phyloP scores from a whole-genome alignment of 2,329 filamentous ascomycete species.

The Microcyclospora pomicola region DNA sequence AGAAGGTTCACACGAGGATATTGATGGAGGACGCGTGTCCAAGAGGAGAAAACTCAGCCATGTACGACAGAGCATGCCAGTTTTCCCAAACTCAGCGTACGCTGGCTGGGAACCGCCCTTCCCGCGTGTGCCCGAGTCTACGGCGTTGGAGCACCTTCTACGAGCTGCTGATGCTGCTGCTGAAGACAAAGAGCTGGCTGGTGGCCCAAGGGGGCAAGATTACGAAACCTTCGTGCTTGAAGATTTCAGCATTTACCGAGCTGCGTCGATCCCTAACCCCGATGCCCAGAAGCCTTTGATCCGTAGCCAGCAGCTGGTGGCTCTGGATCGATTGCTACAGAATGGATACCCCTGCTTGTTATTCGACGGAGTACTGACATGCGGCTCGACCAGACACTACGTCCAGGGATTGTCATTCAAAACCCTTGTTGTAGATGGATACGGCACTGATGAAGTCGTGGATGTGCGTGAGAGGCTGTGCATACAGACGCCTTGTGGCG shows the following conservation, averaged over 20 bases:
- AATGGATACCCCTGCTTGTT: conserved; percentile 29
- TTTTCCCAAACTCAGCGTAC: conserved; percentile 3
- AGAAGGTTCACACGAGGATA: too few relatives aligned
- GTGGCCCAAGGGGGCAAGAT: not conserved
- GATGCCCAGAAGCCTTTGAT: conserved; percentile 14
- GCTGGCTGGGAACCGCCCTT: conserved; percentile 3
- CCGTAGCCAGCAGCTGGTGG: conserved; percentile 38
- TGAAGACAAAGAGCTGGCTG: not conserved
- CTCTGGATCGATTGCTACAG: conserved; percentile 39
- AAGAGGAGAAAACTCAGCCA: not conserved
- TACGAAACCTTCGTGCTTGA: conserved; percentile 4
- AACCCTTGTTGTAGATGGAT: conserved; percentile 36
- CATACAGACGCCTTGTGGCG: conserved; percentile 40
- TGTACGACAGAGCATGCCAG: not conserved
- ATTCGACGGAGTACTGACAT: conserved; percentile 47
- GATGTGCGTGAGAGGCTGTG: conserved; percentile 37
- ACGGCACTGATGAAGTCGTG: conserved; percentile 40
- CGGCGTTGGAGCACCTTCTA: not conserved
- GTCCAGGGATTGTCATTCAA: conserved; percentile 21
- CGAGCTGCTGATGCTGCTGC: not conserved
- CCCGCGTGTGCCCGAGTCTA: not conserved
- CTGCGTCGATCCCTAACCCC: conserved; percentile 3
- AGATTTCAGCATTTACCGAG: conserved; percentile 11
- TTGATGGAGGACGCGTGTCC: too few relatives aligned
- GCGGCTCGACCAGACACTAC: conserved; percentile 19